Conservation (phyloP, 352 stramenopile genomes). For the Plasmopara viticola region DNA sequence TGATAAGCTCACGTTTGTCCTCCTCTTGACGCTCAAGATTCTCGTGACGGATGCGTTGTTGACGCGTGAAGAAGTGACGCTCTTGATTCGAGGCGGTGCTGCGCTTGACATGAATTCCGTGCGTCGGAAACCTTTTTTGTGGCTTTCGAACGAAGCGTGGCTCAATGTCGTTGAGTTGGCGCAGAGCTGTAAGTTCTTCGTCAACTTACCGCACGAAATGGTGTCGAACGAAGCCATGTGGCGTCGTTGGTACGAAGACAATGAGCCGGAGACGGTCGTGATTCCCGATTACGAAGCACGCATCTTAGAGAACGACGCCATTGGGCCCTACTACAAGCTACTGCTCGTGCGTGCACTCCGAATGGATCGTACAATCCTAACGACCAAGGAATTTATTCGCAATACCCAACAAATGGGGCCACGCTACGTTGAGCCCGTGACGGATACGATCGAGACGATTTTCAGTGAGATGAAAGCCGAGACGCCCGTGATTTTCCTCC, state of each 20-base stretch:
- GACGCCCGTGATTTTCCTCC: constrained; percentile 97
- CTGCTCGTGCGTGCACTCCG: constrained; percentile 95
- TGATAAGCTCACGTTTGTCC: constrained; percentile 98
- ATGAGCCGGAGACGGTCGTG: constrained; percentile 93
- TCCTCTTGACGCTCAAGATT: constrained; percentile 98
- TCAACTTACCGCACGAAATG: constrained; percentile 95
- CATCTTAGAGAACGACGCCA: constrained; percentile 89
- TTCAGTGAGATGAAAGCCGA: constrained; percentile 94
- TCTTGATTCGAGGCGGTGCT: constrained; percentile 93
- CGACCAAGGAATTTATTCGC: constrained; percentile 96
- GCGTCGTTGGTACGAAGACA: constrained; percentile 97
- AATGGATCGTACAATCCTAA: constrained; percentile 97
- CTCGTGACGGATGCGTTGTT: constrained; percentile 92
- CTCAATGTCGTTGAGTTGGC: constrained; percentile 96
- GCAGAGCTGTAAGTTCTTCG: constrained; percentile 95
- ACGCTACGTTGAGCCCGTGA: constrained; percentile 97
- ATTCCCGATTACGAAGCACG: constrained; percentile 95
- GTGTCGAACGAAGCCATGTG: constrained; percentile 94
- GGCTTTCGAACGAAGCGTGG: constrained; percentile 97
- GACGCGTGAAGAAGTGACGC: constrained; percentile 91
- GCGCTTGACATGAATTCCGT: constrained; percentile 97
- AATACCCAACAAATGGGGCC: constrained; percentile 95
- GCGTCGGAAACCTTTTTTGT: constrained; percentile 93
- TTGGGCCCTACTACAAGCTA: constrained; percentile 95
- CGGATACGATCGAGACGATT: constrained; percentile 97